Evolutionary conservation across 1,139 yeast species (phyloP), one percentile per base, ranked within the genome.

Genomic region (Debaryomycetaceae sp.): DNA sequence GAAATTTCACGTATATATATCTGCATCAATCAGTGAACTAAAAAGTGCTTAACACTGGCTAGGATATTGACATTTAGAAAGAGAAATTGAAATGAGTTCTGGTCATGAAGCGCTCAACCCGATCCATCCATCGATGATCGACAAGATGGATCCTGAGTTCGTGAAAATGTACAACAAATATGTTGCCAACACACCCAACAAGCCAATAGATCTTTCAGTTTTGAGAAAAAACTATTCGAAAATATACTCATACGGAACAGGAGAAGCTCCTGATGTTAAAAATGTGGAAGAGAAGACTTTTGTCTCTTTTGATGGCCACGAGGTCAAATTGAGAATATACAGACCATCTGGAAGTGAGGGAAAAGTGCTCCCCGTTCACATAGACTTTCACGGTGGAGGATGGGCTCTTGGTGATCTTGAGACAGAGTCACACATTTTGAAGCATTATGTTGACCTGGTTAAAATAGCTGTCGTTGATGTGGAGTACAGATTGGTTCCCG

Each of bases 301-400:
- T 36, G 38, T 45, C 8, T 54, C 59, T 14, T 52, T 56, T 37
- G 65, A 59, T 46, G 60, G 59, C 6, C 41, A 33, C 3, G 43
- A 37, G 6, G 52, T 61, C 24, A 49, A 49, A 8, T 51, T 65
- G 14, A 45, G 66, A 39, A 52, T 63, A 5, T 62, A 61, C 45
- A 55, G 51, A 37, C 66, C 66, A 14, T 46, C 50, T 40, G 48
- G 46, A 14, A 35, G 37, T 20, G 52, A 47, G 11, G 45, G 48
- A 8, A 45, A 40, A 5, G 24, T 23, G n/a, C 41, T 54, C 8
- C 65, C 66, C 6, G 60, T 59, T n/a, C 63, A 60, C 43, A 47
- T 65, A 34, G 59, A 61, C 44, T 63, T 55, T 51, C 69, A 65
- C 42, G 69, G 69, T 27, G 69, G 69, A 23, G 69, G 69, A 8